A percentile compares a stretch with the other conserved stretches of the same genome.
phyloP scores from a whole-genome alignment of 345 rosid genomes.

The Brassica juncea region DNA sequence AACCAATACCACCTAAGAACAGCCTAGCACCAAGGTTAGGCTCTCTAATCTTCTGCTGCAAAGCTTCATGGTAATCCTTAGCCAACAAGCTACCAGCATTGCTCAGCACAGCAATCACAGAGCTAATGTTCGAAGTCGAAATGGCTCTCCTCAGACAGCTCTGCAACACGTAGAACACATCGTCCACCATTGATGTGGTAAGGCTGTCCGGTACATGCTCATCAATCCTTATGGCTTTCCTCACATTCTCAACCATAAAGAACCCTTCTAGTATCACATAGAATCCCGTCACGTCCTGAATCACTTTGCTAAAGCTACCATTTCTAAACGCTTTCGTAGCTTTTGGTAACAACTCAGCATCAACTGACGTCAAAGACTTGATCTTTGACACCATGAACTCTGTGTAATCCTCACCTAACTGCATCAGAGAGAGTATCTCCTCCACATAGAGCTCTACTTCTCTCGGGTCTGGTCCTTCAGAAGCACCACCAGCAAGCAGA shows the following conservation, averaged over 20 bases:
- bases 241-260: slow-evolving; percentile 97
- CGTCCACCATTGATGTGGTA: slow-evolving; percentile 96
- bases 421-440: slow-evolving; percentile 86
- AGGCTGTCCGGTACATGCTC: slow-evolving; percentile 95
- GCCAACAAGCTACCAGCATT: slow-evolving; percentile 81
- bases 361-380: slow-evolving; percentile 78
- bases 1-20: slow-evolving; percentile 79
- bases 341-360: slow-evolving; percentile 79
- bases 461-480: slow-evolving; percentile 91
- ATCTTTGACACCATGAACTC: slow-evolving; percentile 92
- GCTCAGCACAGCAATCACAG: slow-evolving; percentile 86
- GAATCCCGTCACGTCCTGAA: slow-evolving; percentile 86
- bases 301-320: slow-evolving; percentile 79
- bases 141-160: slow-evolving; percentile 89
- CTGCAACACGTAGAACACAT: slow-evolving; percentile 90
- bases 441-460: slow-evolving; percentile 84
- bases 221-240: slow-evolving; percentile 90
- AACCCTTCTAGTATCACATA: slow-evolving; percentile 95
- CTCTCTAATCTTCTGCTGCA: slow-evolving; percentile 88
- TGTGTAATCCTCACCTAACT: slow-evolving; percentile 86
- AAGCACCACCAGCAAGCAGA: slow-evolving; percentile 70
- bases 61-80: slow-evolving; percentile 90
- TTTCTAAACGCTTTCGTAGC: slow-evolving; percentile 89
- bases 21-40: slow-evolving; percentile 83
- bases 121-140: slow-evolving; percentile 81